A percentile compares a stretch with the other conserved stretches of the same genome.
These are phyloP conservation scores for Mycena rosella DNA, from an alignment of 768 basidiomycete genomes.

Conservation along the genomic window DNA sequence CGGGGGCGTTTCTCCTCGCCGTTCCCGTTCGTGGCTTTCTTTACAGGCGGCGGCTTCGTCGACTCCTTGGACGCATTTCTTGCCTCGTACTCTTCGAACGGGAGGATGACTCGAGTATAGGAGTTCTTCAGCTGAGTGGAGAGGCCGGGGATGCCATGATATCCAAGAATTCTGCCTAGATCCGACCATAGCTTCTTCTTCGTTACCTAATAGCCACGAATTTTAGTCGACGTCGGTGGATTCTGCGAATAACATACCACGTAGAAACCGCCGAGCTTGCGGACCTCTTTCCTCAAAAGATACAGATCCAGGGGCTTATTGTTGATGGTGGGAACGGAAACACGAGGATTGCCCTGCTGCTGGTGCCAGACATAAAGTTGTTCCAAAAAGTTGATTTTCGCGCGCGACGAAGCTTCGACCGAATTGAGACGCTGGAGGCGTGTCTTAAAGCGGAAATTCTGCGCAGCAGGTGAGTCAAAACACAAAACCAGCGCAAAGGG, in stretches of 20 bases:
- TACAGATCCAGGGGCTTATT: constrained; percentile 94
- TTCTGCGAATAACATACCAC: constrained; percentile 64
- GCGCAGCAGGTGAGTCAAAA: constrained; percentile 33
- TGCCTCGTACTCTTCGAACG: constrained; percentile 92
- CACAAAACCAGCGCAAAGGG: constrained; percentile 53
- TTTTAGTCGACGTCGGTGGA: constrained; percentile 26
- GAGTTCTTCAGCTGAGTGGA: constrained; percentile 92
- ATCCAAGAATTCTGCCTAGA: constrained; percentile 85
- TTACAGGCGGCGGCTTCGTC: constrained; percentile 46
- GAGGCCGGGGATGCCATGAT: constrained; percentile 84
- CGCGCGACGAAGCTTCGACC: constrained; percentile 96
- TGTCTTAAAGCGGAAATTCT: constrained; percentile 97
- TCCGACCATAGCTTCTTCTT: constrained; percentile 90
- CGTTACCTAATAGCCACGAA: constrained; percentile 70
- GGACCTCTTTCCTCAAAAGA: constrained; percentile 93
- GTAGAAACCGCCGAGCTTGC: constrained; percentile 89
- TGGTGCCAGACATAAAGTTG: constrained; percentile 97
- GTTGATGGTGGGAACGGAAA: constrained; percentile 95
- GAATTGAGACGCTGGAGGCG: constrained; percentile 95
- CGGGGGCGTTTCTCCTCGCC: constrained; percentile 55
- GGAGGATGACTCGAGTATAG: constrained; percentile 91
- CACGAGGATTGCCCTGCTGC: constrained; percentile 91
- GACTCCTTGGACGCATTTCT: constrained; percentile 32
- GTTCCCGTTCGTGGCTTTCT: constrained; percentile 60
- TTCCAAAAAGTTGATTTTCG: constrained; percentile 97